Percentiles rank a stretch among this genome's conserved stretches.
phyloP scores from a whole-genome alignment of 1,139 yeast genomes.

The Geotrichum fermentans region DNA sequence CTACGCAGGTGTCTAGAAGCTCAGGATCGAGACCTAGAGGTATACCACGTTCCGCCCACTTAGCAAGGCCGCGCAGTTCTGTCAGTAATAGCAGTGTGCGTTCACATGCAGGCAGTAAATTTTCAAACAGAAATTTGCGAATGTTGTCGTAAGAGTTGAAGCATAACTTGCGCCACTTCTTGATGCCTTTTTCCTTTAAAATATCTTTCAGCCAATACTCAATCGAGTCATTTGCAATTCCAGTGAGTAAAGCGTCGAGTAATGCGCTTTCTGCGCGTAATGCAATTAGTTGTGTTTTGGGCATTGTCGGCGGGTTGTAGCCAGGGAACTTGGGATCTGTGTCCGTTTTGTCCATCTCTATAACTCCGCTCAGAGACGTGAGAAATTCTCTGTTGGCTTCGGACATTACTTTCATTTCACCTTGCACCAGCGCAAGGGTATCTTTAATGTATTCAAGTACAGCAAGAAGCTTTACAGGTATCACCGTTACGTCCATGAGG shows the following conservation, averaged over 20 bases:
- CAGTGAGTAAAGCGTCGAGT: constrained; percentile 53
- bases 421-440: constrained; percentile 39
- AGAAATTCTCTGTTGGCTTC: constrained; percentile 41
- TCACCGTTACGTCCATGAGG: constrained; percentile 33
- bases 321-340: neutral
- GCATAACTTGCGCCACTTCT: constrained; percentile 53
- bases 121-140: constrained; percentile 46
- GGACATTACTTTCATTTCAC: constrained; percentile 44
- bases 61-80: constrained; percentile 45
- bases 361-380: constrained; percentile 29
- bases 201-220: constrained; percentile 48
- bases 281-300: constrained; percentile 8
- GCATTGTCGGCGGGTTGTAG: constrained; percentile 22
- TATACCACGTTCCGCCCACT: constrained; percentile 38
- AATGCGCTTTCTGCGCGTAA: constrained; percentile 32
- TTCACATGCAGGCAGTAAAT: constrained; percentile 55
- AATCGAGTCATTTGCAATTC: constrained; percentile 48
- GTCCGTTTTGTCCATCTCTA: constrained; percentile 21
- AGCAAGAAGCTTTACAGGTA: constrained; percentile 34
- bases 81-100: constrained; percentile 50
- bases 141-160: constrained; percentile 47
- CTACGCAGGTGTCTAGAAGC: constrained; percentile 35
- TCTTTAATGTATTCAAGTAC: constrained; percentile 41
- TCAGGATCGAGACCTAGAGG: constrained; percentile 38
- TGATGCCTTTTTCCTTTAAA: constrained; percentile 65